Evolutionary conservation across 768 basidiomycete genomes (phyloP).

Genomic region (Gloeopeniophorella convolvens): DNA sequence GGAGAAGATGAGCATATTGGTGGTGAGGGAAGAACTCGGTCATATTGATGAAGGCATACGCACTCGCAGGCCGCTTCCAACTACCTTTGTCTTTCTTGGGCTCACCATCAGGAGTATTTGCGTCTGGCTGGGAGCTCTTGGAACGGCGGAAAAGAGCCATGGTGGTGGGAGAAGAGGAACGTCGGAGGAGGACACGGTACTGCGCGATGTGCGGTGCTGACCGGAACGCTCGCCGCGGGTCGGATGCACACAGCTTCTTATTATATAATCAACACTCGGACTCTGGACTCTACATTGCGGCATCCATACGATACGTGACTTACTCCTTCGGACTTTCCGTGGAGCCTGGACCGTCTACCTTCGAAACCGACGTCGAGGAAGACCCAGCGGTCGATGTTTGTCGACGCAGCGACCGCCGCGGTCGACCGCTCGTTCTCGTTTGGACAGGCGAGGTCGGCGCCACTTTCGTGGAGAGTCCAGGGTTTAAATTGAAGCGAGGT

Average conservation of each 20-base stretch:
- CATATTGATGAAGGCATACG: no score
- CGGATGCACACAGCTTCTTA: neutral
- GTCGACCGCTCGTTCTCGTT: conserved; percentile 4
- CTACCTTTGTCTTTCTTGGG: conserved; percentile 75
- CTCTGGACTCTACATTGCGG: conserved; percentile 2
- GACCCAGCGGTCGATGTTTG: conserved; percentile 17
- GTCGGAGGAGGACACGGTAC: neutral
- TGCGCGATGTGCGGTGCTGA: neutral
- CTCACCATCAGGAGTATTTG: conserved; percentile 32
- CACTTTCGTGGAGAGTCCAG: conserved; percentile 3
- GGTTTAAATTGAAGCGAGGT: conserved; percentile 12
- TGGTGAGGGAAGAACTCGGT: conserved; percentile 7
- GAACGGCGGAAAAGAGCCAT: conserved; percentile 32
- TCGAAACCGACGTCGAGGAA: conserved; percentile 17
- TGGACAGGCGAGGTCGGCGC: conserved; percentile 10
- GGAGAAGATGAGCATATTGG: conserved; percentile 14
- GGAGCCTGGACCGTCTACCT: conserved; percentile 10
- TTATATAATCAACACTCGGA: conserved; percentile 16
- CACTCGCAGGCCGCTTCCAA: conserved; percentile 83
- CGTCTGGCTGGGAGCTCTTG: conserved; percentile 18
- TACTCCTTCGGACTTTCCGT: conserved; percentile 14
- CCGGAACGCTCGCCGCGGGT: neutral
- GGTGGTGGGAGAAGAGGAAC: neutral
- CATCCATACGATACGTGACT: neutral
- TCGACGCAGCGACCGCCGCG: conserved; percentile 17